Base-by-base conservation (phyloP, 106 monocot genomes). In the Acorus calamus region DNA sequence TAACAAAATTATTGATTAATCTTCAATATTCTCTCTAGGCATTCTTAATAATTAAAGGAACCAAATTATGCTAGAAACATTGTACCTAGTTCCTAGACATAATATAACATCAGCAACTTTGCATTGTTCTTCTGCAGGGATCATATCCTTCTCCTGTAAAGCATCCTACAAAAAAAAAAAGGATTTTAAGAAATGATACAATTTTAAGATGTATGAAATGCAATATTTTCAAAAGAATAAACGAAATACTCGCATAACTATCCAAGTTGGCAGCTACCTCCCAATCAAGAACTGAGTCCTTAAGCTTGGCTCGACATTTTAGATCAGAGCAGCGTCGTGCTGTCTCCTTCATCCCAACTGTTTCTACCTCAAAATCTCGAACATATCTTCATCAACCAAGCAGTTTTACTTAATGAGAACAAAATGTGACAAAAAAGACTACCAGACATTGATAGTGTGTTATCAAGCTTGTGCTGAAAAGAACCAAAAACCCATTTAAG, bases 311-410 rank as follows among this genome's bases (percentile, higher is more conserved):
- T 66, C 74, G 68, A 69, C 98, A 98, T 10, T 80, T 83, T 42
- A 49, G 49, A 61, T 76, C 68, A 55, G 98, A 81, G 81, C 98
- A 98, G 7, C 81, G 88, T 60, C 98, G 82, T 70, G 85, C 79
- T 57, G 98, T 98, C 52, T 79, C 73, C 75, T 98, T 98, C 91
- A 92, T 70, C 60, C 98, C 98, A 83, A 98, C 83, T 2, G 98
- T 98, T 71, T 98, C 98, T 67, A 98, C 73, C 79, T 98, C 98
- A 92, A 98, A 98, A 88, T 98, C 98, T 54, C 98, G 79, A 70
- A 98, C 7, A 61, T 88, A 98, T 61, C 98, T 98, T 80, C 62
- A 58, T 56, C 53, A 14, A 68, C 41, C 55, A 47, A 73, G 47
- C 3, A 56, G 6, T 50, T 54, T 61, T 7, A 8, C 10, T 63